A percentile compares a stretch with the other conserved stretches of the same genome.
Evolutionary conservation across 176 grass and related monocot genomes (phyloP).

Genomic region (Microstegium vimineum): DNA sequence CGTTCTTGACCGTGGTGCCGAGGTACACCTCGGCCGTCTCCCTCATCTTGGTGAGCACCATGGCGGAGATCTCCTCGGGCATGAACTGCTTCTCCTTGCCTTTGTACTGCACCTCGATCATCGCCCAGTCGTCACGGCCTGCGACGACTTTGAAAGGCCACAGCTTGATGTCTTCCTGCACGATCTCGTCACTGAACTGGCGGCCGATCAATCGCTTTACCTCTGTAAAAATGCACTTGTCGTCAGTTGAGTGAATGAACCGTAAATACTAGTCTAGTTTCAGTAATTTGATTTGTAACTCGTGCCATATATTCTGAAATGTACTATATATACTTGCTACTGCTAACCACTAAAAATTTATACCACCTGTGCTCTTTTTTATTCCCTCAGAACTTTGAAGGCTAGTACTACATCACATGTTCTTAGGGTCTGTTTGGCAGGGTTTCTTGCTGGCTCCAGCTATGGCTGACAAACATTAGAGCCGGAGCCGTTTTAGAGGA

Average conservation of each 20-base stretch:
- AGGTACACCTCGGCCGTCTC: constrained; percentile 44
- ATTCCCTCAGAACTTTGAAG: not conserved
- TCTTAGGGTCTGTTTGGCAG: too few species aligned
- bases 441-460: too few species aligned
- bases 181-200: constrained; percentile 29
- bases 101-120: constrained; percentile 34
- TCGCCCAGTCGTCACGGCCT: constrained; percentile 33
- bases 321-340: not conserved
- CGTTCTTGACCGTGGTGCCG: constrained; percentile 30
- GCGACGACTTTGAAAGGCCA: constrained; percentile 60
- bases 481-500: too few species aligned
- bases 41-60: constrained; percentile 58
- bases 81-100: constrained; percentile 41
- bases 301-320: not conserved
- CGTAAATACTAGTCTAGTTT: not conserved
- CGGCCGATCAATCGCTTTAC: constrained; percentile 61
- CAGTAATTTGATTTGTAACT: not conserved
- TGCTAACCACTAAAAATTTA: not conserved
- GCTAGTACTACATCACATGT: not conserved
- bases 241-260: not conserved
- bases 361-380: not conserved
- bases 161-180: constrained; percentile 42
- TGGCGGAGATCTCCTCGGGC: constrained; percentile 55
- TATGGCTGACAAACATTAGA: too few species aligned
- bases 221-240: constrained; percentile 3